Base-by-base conservation (phyloP, 305 asterid genomes). In the Rubia tinctorum region DNA sequence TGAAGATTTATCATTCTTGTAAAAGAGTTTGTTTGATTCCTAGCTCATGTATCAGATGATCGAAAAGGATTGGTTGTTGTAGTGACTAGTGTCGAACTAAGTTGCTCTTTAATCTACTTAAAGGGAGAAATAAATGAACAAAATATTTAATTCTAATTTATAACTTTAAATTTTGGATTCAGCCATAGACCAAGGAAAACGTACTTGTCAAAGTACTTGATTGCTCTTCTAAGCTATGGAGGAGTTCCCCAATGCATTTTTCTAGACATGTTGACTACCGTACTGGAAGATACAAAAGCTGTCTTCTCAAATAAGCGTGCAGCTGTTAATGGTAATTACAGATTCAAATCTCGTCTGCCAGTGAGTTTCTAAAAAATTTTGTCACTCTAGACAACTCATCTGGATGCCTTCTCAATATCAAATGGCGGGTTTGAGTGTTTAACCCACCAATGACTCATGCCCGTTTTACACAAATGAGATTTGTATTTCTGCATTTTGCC, bases 211-310 rank as follows among this genome's bases (percentile, higher is more conserved):
- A 93, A 77, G 77, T 43, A 78, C 69, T 81, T 93, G 82, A 91
- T 88, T 81, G 85, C 94, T 66, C 92, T 91, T 22, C 76, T 93
- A 80, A 83, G 75, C 79, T 89, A 85, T 76, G 97, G 97, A 60
- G 92, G 91, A 60, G 90, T 93, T 70, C 95, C 96, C 0, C 72
- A 65, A 74, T 86, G 81, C 25, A 82, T 82, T 84, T 93, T 93
- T 71, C 76, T 87, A 45, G 83, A 85, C 73, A 71, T 87, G 76
- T 85, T 91, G 63, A 61, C 7, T 2, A 77, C 70, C 70, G 88
- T 89, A 59, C 80, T 93, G 79, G 88, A 86, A 72, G 94, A 88
- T 66, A 80, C 87, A 34, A 84, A 66, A 63, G 84, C 76, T 40
- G 80, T 86, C 66, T 90, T 81, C 83, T 71, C 90, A 40, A 68